Percentiles rank a stretch among this genome's conserved stretches.
phyloP scores from a whole-genome alignment of 495 filamentous ascomycete genomes.

The Jackrogersella minutella region DNA sequence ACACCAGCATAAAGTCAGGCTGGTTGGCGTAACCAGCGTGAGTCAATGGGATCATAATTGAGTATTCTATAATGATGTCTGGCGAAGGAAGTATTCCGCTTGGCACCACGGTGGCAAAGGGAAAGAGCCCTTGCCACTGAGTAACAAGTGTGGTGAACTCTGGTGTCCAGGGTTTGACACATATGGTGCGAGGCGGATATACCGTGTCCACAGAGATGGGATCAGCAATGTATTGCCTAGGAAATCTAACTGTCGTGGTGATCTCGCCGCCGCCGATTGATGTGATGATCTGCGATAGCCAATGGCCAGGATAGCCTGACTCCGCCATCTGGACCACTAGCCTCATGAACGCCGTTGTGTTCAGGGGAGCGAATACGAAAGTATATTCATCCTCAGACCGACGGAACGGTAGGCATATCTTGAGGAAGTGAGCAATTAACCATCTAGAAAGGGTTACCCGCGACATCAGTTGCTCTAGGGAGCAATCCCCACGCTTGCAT shows the following conservation, averaged over 20 bases:
- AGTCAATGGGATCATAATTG: conserved; percentile 23
- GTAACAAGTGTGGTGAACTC: conserved; percentile 46
- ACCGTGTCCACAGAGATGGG: conserved; percentile 20
- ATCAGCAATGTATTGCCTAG: conserved; percentile 17
- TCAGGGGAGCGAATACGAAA: conserved; percentile 40
- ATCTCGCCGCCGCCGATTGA: conserved; percentile 38
- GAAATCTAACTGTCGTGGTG: conserved; percentile 43
- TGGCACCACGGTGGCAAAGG: conserved; percentile 41
- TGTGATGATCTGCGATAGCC: conserved; percentile 42
- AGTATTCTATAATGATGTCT: conserved; percentile 41
- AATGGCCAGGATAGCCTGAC: conserved; percentile 50
- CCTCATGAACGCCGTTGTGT: conserved; percentile 44
- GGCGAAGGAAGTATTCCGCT: conserved; percentile 29
- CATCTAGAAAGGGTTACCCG: conserved; percentile 42
- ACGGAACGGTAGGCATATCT: conserved; percentile 43
- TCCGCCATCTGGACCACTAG: conserved; percentile 42
- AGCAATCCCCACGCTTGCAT: background rate
- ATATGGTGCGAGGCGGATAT: conserved; percentile 30
- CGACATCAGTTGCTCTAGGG: conserved; percentile 32
- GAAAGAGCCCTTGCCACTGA: conserved; percentile 43
- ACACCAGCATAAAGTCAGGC: conserved; percentile 43
- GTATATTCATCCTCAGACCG: background rate
- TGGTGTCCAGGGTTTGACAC: conserved; percentile 39
- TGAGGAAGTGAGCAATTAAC: conserved; percentile 47
- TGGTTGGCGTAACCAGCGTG: conserved; percentile 2